These are phyloP conservation scores for Fusarium chaquense DNA, from an alignment of 2,329 filamentous ascomycete species.

Conservation along the genomic window DNA sequence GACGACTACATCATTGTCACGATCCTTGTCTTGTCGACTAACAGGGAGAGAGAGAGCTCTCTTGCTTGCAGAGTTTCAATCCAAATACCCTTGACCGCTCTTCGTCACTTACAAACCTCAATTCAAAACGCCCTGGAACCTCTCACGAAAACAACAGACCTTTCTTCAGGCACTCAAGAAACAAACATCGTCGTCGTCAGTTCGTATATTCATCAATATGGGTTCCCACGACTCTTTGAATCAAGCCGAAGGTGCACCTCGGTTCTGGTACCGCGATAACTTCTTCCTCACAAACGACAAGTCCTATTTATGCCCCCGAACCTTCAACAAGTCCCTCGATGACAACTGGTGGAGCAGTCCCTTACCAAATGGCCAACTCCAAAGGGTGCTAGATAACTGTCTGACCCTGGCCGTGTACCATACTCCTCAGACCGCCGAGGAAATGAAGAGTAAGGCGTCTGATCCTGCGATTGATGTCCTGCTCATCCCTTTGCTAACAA, in stretches of 20 bases:
- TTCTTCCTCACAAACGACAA: slow-evolving; percentile 73
- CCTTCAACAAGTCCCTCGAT: slow-evolving; percentile 67
- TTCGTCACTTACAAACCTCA: not conserved
- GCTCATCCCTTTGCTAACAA: slow-evolving; percentile 15
- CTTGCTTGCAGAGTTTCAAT: not conserved
- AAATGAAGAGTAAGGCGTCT: slow-evolving; percentile 54
- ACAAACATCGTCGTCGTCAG: slow-evolving; percentile 3
- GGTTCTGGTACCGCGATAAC: slow-evolving; percentile 64
- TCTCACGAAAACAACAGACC: not conserved
- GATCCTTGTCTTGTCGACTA: slow-evolving; percentile 21
- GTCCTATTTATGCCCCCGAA: slow-evolving; percentile 64
- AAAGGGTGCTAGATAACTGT: slow-evolving; percentile 67
- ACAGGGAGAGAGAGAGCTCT: slow-evolving; percentile 3
- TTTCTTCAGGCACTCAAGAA: not conserved
- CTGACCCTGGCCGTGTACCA: slow-evolving; percentile 71
- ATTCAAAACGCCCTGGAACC: not conserved
- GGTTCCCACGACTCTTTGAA: slow-evolving; percentile 45
- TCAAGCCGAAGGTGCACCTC: slow-evolving; percentile 51
- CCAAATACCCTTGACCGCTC: not conserved
- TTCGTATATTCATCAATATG: slow-evolving; percentile 39
- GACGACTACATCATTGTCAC: slow-evolving; percentile 40
- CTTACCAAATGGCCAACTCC: slow-evolving; percentile 61
- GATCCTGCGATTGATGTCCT: not conserved
- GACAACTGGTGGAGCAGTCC: slow-evolving; percentile 72
- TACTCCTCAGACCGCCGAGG: slow-evolving; percentile 54